These are phyloP conservation scores for Zymoseptoria ardabiliae DNA, from an alignment of 2,329 filamentous ascomycete genomes.

Conservation along the genomic window DNA sequence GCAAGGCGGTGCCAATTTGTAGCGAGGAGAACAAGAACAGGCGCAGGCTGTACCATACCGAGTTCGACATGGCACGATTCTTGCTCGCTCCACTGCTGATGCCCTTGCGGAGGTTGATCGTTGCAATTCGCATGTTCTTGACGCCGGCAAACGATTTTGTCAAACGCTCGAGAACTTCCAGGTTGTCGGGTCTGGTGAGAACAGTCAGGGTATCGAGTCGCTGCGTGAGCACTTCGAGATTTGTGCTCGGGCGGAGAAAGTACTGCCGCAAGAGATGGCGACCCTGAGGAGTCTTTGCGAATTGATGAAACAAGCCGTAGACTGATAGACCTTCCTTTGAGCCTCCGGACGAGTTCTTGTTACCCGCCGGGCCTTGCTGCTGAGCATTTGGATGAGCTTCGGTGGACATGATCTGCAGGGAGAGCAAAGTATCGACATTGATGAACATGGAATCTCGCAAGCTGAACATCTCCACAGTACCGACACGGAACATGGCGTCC, in stretches of 20 bases:
- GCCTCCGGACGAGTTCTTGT: conserved; percentile 45
- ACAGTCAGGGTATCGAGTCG: conserved; percentile 63
- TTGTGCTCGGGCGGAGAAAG: conserved; percentile 70
- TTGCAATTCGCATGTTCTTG: conserved; percentile 64
- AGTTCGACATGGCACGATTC: conserved; percentile 54
- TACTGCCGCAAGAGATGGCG: conserved; percentile 65
- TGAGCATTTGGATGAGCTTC: conserved; percentile 79
- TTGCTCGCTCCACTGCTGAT: conserved; percentile 49
- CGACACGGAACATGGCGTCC: conserved; percentile 52
- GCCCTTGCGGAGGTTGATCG: conserved; percentile 70
- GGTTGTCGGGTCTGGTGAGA: conserved; percentile 63
- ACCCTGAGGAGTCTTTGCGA: conserved; percentile 74
- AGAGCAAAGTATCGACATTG: conserved; percentile 69
- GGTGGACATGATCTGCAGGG: conserved; percentile 76
- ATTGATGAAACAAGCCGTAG: conserved; percentile 70
- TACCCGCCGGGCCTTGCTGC: conserved; percentile 58
- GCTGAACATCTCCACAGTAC: conserved; percentile 65
- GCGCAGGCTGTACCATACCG: conserved; percentile 61
- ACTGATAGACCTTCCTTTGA: conserved; percentile 77
- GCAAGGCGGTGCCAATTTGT: conserved; percentile 58
- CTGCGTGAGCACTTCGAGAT: conserved; percentile 60
- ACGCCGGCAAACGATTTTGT: conserved; percentile 59
- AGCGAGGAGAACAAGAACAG: conserved; percentile 66
- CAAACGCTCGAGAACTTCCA: conserved; percentile 48
- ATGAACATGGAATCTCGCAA: conserved; percentile 64